Conservation (phyloP, 768 basidiomycete species). For the Termitomyces titanicus region DNA sequence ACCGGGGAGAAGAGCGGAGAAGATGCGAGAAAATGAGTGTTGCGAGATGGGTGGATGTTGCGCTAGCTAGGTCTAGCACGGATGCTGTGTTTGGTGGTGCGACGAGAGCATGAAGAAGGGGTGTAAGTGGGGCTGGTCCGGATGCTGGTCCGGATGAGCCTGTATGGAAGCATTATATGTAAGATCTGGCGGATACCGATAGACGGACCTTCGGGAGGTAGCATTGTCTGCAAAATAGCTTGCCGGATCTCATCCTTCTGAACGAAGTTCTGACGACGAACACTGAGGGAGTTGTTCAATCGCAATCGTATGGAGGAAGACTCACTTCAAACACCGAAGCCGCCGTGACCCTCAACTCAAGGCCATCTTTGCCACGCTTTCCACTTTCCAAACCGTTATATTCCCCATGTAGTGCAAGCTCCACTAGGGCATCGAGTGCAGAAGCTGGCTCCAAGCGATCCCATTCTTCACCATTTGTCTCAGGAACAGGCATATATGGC, state of each 20-base stretch:
- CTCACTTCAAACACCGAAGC: constrained; percentile 80
- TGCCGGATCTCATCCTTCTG: constrained; percentile 67
- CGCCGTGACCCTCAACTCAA: constrained; percentile 76
- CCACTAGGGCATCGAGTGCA: constrained; percentile 79
- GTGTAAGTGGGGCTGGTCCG: constrained; percentile 49
- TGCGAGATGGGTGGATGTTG: constrained; percentile 70
- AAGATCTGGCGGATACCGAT: neutral
- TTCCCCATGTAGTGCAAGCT: constrained; percentile 84
- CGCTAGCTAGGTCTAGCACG: constrained; percentile 46
- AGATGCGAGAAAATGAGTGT: constrained; percentile 79
- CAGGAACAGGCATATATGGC: constrained; percentile 72
- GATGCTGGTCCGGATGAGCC: constrained; percentile 33
- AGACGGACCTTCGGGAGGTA: constrained; percentile 44
- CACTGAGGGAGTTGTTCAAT: constrained; percentile 1
- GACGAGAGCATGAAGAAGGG: constrained; percentile 67
- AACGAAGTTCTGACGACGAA: constrained; percentile 59
- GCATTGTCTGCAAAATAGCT: constrained; percentile 70
- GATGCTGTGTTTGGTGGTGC: constrained; percentile 54
- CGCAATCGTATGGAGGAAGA: neutral
- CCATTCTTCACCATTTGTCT: constrained; percentile 91
- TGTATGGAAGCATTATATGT: constrained; percentile 10
- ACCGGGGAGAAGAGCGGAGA: constrained; percentile 60
- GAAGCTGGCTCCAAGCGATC: constrained; percentile 79
- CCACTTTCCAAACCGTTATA: constrained; percentile 65
- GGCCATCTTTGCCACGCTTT: constrained; percentile 58